Evolutionary conservation across 345 rosid species (phyloP).

Genomic region (Arabis alpina): DNA sequence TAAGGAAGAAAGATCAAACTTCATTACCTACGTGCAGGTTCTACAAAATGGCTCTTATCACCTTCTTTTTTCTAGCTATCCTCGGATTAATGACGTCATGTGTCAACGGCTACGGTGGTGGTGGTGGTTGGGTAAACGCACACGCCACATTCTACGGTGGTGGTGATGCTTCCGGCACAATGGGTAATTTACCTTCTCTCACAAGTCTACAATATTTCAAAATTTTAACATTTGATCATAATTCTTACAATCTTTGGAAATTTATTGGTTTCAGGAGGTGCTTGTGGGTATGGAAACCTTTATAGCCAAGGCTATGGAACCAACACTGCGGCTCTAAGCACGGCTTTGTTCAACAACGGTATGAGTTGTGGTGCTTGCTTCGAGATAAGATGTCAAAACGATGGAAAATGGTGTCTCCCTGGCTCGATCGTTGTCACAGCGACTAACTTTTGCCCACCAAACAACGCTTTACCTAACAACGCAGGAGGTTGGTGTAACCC

Average conservation of each 20-base stretch:
- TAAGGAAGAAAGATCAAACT: slow-evolving; percentile 24
- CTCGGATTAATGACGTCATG: slow-evolving; percentile 57
- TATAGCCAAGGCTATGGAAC: slow-evolving; percentile 87
- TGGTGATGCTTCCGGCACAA: slow-evolving; percentile 87
- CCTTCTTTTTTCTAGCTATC: slow-evolving; percentile 49
- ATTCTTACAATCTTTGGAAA: neutral
- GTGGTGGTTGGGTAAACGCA: slow-evolving; percentile 68
- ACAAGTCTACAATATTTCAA: slow-evolving; percentile 39
- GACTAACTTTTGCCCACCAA: slow-evolving; percentile 85
- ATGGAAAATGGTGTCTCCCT: slow-evolving; percentile 72
- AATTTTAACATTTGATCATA: neutral
- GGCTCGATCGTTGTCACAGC: slow-evolving; percentile 74
- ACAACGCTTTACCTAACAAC: slow-evolving; percentile 75
- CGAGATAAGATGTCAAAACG: slow-evolving; percentile 64
- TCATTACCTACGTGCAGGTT: slow-evolving; percentile 40
- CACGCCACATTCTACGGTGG: slow-evolving; percentile 87
- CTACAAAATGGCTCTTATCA: slow-evolving; percentile 48
- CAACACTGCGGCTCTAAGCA: slow-evolving; percentile 81
- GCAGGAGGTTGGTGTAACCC: slow-evolving; percentile 93
- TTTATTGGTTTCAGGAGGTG: slow-evolving; percentile 58
- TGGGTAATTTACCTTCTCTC: slow-evolving; percentile 51
- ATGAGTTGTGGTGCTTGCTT: slow-evolving; percentile 82
- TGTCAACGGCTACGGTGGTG: slow-evolving; percentile 57
- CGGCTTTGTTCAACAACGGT: slow-evolving; percentile 77
- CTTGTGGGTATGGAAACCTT: slow-evolving; percentile 80